Percentiles rank a stretch among this genome's conserved stretches.
Evolutionary conservation across 345 rosid genomes (phyloP).

Genomic region (Dovyalis caffra): DNA sequence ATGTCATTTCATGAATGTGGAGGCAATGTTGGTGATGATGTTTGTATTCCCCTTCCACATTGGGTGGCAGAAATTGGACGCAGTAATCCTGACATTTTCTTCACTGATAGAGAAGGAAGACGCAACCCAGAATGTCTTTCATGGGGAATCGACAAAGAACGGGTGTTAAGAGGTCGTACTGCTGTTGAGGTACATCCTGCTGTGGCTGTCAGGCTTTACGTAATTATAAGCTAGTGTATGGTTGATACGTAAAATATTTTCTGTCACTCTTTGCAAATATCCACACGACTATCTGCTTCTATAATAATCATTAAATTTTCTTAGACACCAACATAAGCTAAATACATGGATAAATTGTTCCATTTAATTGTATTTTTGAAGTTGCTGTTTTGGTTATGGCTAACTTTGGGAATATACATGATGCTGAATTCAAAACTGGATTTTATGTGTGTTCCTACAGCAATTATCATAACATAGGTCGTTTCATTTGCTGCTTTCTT

Average conservation of each 20-base stretch:
- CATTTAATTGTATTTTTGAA: background rate
- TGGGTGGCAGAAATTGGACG: slow-evolving; percentile 98
- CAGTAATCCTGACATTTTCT: slow-evolving; percentile 86
- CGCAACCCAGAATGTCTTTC: slow-evolving; percentile 95
- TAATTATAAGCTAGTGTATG: background rate
- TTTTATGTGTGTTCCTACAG: background rate
- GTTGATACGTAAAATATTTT: background rate
- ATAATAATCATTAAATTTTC: background rate
- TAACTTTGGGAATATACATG: background rate
- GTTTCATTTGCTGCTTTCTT: slow-evolving; percentile 10
- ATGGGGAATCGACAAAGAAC: slow-evolving; percentile 95
- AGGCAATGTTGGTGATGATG: slow-evolving; percentile 97
- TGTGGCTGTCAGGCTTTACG: slow-evolving; percentile 11
- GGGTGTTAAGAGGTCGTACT: slow-evolving; percentile 87
- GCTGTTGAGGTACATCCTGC: slow-evolving; percentile 73
- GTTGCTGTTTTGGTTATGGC: background rate
- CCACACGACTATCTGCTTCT: background rate
- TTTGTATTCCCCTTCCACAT: slow-evolving; percentile 91
- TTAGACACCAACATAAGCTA: slow-evolving; percentile 1
- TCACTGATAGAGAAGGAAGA: slow-evolving; percentile 97
- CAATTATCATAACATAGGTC: background rate
- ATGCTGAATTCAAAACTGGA: background rate
- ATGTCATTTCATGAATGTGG: slow-evolving; percentile 99
- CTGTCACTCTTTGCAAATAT: slow-evolving; percentile 9
- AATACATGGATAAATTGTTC: slow-evolving; percentile 1